Evolutionary conservation across 441 rosid genomes (phyloP).

Genomic region (Breynia disticha): DNA sequence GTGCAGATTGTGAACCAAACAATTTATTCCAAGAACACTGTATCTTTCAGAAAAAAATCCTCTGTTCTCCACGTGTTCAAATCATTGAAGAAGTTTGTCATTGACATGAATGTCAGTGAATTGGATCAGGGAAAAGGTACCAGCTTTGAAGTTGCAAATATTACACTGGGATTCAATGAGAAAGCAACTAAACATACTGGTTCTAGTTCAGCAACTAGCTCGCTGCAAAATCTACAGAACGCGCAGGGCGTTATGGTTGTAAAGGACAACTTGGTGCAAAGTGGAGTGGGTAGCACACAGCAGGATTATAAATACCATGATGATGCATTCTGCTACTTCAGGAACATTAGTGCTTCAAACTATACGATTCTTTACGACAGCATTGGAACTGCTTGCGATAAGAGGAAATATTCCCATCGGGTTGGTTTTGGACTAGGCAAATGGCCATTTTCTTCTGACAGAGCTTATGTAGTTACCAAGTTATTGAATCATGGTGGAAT

Average conservation of each 20-base stretch:
- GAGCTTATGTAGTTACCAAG: slow-evolving; percentile 14
- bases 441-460: slow-evolving; percentile 8
- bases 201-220: slow-evolving; percentile 14
- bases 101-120: slow-evolving; percentile 25
- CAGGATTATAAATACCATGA: slow-evolving; percentile 46
- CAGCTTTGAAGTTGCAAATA: slow-evolving; percentile 22
- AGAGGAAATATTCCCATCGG: slow-evolving; percentile 6
- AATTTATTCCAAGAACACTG: slow-evolving; percentile 37
- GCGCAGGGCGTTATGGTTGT: slow-evolving; percentile 48
- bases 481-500: no score
- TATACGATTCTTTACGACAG: slow-evolving; percentile 58
- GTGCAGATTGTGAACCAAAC: slow-evolving; percentile 59
- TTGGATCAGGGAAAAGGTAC: slow-evolving; percentile 30
- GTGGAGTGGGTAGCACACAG: slow-evolving; percentile 54
- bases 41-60: slow-evolving; percentile 26
- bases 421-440: slow-evolving; percentile 3
- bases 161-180: slow-evolving; percentile 56
- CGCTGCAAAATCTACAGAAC: slow-evolving; percentile 45
- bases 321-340: slow-evolving; percentile 50
- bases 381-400: slow-evolving; percentile 25
- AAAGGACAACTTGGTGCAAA: slow-evolving; percentile 33
- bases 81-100: slow-evolving; percentile 37
- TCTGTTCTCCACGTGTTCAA: slow-evolving; percentile 13
- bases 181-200: slow-evolving; percentile 21
- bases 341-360: slow-evolving; percentile 75